Percentiles rank a stretch among this genome's conserved stretches.
Evolutionary conservation across 1,139 yeast species (phyloP).

Genomic region (Sugiyamaella sp.): DNA sequence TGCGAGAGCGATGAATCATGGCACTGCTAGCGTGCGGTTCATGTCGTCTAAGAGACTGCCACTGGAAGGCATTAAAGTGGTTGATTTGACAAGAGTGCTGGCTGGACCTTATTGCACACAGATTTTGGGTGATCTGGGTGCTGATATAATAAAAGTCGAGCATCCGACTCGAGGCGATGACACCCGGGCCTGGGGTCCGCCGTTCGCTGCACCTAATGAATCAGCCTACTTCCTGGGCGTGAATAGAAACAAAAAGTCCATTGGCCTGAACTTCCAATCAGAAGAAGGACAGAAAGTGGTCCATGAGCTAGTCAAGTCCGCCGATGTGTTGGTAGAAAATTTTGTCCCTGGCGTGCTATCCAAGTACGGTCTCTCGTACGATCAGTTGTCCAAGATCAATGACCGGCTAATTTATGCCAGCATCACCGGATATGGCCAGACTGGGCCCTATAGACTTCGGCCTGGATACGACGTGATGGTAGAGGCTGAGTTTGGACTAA

Average conservation of each 20-base stretch:
- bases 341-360: conserved; percentile 46
- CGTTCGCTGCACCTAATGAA: conserved; percentile 45
- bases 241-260: conserved; percentile 46
- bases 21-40: background rate
- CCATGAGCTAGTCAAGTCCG: conserved; percentile 36
- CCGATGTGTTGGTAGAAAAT: conserved; percentile 49
- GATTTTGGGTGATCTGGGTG: conserved; percentile 48
- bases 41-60: conserved; percentile 23
- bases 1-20: background rate
- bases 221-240: conserved; percentile 47
- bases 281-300: conserved; percentile 42
- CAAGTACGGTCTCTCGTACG: conserved; percentile 45
- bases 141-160: conserved; percentile 48
- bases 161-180: conserved; percentile 51
- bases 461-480: conserved; percentile 52
- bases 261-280: conserved; percentile 45
- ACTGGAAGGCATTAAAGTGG: conserved; percentile 42
- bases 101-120: conserved; percentile 51
- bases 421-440: conserved; percentile 48
- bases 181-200: conserved; percentile 51
- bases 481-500: conserved; percentile 50
- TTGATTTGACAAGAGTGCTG: conserved; percentile 48
- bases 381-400: conserved; percentile 36
- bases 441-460: conserved; percentile 43
- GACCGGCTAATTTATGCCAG: conserved; percentile 44